Evolutionary conservation across 1,284 basidiomycete species (phyloP).

Genomic region (Cryptococcus sp.): DNA sequence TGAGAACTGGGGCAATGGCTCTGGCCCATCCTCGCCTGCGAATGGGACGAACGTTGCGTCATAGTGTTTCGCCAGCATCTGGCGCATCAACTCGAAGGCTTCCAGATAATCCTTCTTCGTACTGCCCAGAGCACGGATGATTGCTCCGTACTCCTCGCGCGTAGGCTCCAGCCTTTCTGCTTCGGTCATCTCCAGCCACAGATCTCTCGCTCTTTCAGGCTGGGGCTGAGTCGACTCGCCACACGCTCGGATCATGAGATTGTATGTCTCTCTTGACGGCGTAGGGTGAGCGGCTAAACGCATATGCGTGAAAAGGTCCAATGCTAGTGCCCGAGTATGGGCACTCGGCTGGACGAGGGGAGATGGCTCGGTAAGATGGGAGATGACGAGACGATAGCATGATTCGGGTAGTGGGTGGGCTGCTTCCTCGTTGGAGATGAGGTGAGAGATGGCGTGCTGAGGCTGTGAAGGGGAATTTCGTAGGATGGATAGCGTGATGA

Average conservation of each 20-base stretch:
- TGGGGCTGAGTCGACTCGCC: constrained; percentile 64
- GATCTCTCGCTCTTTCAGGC: constrained; percentile 86
- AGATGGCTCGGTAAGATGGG: constrained; percentile 38
- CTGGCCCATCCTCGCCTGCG: constrained; percentile 16
- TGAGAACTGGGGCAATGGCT: constrained; percentile 14
- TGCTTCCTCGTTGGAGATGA: constrained; percentile 45
- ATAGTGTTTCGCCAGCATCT: constrained; percentile 75
- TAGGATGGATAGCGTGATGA: constrained; percentile 35
- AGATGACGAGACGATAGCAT: constrained; percentile 50
- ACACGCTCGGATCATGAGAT: constrained; percentile 85
- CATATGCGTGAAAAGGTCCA: constrained; percentile 95
- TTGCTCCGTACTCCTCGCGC: constrained; percentile 72
- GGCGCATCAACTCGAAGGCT: constrained; percentile 72
- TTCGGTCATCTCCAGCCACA: constrained; percentile 87
- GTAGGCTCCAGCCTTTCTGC: constrained; percentile 62
- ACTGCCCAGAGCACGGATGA: constrained; percentile 68
- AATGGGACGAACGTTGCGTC: constrained; percentile 42
- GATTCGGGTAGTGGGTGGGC: constrained; percentile 49
- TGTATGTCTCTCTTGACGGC: constrained; percentile 74
- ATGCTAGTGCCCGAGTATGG: constrained; percentile 65
- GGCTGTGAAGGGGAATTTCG: constrained; percentile 26
- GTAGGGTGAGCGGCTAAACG: constrained; percentile 86
- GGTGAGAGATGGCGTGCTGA: constrained; percentile 42
- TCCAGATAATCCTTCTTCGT: constrained; percentile 66
- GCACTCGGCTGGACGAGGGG: constrained; percentile 22